Conservation (phyloP, 306 rosid genomes). For the Sicyos baderoa region DNA sequence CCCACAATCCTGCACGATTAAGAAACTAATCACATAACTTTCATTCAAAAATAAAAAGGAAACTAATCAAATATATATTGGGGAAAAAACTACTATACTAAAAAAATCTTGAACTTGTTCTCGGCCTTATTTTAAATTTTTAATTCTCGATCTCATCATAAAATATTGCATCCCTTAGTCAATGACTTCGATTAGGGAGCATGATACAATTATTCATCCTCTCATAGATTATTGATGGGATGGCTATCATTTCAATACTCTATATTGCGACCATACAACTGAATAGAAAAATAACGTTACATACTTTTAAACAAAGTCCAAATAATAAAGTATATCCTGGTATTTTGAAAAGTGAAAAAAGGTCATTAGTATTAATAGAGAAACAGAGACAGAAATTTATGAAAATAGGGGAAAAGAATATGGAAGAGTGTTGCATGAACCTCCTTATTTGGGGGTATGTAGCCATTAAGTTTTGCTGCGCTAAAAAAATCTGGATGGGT, state of each 20-base stretch:
- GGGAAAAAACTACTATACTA: background rate
- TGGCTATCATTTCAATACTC: constrained; percentile 1
- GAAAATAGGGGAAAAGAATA: constrained; percentile 5
- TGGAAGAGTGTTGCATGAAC: constrained; percentile 24
- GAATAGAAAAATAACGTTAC: background rate
- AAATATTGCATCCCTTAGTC: background rate
- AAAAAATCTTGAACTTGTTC: background rate
- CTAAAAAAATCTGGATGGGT: constrained; percentile 94
- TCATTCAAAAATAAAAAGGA: too few relatives aligned
- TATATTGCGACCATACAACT: background rate
- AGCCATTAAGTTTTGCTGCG: constrained; percentile 68
- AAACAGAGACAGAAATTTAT: background rate
- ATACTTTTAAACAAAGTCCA: constrained; percentile 1
- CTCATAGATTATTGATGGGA: background rate
- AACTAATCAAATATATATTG: background rate
- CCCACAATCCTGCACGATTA: constrained; percentile 68
- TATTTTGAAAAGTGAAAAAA: background rate
- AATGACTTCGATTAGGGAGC: background rate
- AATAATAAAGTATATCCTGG: background rate
- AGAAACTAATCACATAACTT: constrained; percentile 11
- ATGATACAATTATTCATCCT: background rate
- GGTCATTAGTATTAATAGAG: background rate
- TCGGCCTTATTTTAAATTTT: background rate
- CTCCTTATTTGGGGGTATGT: constrained; percentile 87
- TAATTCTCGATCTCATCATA: background rate